Conservation (phyloP, 1,139 yeast species). For the Williopsis jadinii region DNA sequence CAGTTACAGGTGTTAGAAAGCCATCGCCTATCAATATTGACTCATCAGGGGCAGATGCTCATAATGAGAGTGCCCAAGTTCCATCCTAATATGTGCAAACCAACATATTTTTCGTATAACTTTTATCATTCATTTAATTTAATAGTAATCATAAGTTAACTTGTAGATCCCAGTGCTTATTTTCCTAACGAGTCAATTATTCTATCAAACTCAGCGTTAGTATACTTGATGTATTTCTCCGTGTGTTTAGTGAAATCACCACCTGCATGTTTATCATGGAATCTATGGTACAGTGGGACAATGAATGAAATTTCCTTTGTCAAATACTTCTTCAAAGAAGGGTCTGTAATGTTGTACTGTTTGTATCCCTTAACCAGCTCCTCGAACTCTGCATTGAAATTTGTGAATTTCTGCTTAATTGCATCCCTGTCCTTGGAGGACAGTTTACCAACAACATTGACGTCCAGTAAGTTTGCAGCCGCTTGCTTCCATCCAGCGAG, state of each 20-base stretch:
- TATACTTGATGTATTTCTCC: conserved; percentile 68
- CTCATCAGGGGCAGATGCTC: too few relatives aligned
- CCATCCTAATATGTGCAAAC: too few relatives aligned
- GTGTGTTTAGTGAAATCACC: conserved; percentile 72
- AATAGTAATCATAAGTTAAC: not conserved
- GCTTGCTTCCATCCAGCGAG: conserved; percentile 80
- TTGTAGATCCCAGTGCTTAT: conserved; percentile 1
- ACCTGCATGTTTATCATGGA: conserved; percentile 65
- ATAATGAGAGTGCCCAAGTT: too few relatives aligned
- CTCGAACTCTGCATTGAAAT: conserved; percentile 79
- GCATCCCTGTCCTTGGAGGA: conserved; percentile 72
- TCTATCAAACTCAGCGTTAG: conserved; percentile 52
- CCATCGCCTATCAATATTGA: too few relatives aligned
- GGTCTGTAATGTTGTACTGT: conserved; percentile 59
- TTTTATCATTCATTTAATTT: too few relatives aligned
- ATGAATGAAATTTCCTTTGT: conserved; percentile 67
- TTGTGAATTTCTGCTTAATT: conserved; percentile 78
- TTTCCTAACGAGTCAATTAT: conserved; percentile 31
- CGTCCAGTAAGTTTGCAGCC: conserved; percentile 69
- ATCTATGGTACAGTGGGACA: conserved; percentile 76
- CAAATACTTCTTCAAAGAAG: conserved; percentile 51
- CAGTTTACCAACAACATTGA: conserved; percentile 48
- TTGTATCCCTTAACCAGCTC: conserved; percentile 60
- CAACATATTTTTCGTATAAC: too few relatives aligned
- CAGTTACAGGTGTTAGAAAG: too few relatives aligned